Conservation (phyloP, 495 filamentous ascomycete genomes). For the Parathielavia appendiculata region DNA sequence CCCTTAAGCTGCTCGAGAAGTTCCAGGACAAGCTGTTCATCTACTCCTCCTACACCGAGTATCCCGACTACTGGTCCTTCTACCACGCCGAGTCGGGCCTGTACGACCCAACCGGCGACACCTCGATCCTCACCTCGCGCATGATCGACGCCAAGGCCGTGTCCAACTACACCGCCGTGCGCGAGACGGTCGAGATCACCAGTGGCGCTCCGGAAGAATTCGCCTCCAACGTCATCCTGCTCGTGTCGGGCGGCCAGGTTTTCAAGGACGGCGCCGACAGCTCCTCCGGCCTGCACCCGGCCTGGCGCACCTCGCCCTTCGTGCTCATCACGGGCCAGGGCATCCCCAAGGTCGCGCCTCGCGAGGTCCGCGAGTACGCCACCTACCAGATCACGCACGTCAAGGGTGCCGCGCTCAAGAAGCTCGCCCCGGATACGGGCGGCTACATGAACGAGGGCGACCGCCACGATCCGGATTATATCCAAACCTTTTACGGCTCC, state of each 20-base stretch:
- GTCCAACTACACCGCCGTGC: slow-evolving; percentile 4
- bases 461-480: slow-evolving; percentile 52
- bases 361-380: not conserved
- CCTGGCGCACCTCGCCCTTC: slow-evolving; percentile 11
- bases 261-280: slow-evolving; percentile 7
- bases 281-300: slow-evolving; percentile 11
- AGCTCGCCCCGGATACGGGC: slow-evolving; percentile 32
- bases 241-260: slow-evolving; percentile 15
- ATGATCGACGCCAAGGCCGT: slow-evolving; percentile 8
- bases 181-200: slow-evolving; percentile 9
- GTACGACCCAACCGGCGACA: slow-evolving; percentile 6
- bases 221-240: slow-evolving; percentile 12
- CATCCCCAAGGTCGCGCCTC: slow-evolving; percentile 3
- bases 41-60: slow-evolving; percentile 2
- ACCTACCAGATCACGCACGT: slow-evolving; percentile 1
- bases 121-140: slow-evolving; percentile 6
- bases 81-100: slow-evolving; percentile 13
- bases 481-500: slow-evolving; percentile 50
- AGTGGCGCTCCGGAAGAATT: slow-evolving; percentile 2
- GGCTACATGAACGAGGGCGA: slow-evolving; percentile 48
- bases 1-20: not conserved
- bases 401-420: slow-evolving; percentile 10
- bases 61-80: slow-evolving; percentile 18
- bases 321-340: slow-evolving; percentile 7
- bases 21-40: slow-evolving; percentile 14